Evolutionary conservation across 176 grass and related monocot species (phyloP).

Genomic region (Raddia guianensis): DNA sequence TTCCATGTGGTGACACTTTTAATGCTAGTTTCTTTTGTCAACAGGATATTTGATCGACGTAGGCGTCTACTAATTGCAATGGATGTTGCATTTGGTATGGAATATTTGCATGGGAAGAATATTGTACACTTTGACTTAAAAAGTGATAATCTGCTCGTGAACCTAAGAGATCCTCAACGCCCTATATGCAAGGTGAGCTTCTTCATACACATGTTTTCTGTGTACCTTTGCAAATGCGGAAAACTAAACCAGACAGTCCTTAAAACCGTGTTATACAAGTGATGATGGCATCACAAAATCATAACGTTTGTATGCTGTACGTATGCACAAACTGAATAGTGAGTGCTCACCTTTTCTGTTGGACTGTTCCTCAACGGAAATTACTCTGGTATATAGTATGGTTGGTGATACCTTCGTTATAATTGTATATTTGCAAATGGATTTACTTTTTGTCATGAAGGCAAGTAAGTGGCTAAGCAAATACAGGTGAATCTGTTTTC

Average conservation of each 20-base stretch:
- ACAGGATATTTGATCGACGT: slow-evolving; percentile 80
- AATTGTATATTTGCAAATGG: background rate
- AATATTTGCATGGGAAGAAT: slow-evolving; percentile 98
- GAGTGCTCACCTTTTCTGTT: background rate
- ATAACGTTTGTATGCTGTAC: background rate
- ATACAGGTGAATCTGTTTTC: background rate
- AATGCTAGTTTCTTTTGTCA: slow-evolving; percentile 49
- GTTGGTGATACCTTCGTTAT: background rate
- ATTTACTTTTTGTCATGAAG: background rate
- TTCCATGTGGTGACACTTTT: slow-evolving; percentile 26
- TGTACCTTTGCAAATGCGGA: background rate
- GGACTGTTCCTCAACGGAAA: background rate
- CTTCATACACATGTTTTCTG: background rate
- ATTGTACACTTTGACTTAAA: slow-evolving; percentile 98
- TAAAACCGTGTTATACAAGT: slow-evolving; percentile 2
- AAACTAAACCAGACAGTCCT: background rate
- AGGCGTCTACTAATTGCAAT: slow-evolving; percentile 84
- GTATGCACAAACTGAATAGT: background rate
- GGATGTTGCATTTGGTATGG: slow-evolving; percentile 99
- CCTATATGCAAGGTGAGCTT: slow-evolving; percentile 93
- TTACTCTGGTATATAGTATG: background rate
- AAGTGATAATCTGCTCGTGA: slow-evolving; percentile 98
- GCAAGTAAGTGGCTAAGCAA: background rate
- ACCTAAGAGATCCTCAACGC: slow-evolving; percentile 89
- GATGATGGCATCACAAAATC: background rate